phyloP scores from a whole-genome alignment of 1,284 basidiomycete species.

The Cutaneotrichosporon sp. region DNA sequence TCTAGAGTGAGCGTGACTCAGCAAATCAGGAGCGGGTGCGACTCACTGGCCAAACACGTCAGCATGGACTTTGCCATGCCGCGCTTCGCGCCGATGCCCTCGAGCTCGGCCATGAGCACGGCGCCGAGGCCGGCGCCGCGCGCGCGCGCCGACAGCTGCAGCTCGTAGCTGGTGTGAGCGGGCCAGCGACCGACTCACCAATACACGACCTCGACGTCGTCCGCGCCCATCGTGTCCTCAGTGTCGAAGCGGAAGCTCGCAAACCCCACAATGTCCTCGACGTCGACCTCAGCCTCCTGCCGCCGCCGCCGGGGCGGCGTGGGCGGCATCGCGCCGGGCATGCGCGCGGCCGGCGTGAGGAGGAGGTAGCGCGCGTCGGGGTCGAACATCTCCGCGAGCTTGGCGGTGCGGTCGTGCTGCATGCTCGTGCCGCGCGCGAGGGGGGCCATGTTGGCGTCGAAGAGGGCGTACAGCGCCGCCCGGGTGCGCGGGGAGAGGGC shows the following conservation, averaged over 20 bases:
- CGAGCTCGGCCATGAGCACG: constrained; percentile 38
- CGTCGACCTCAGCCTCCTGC: constrained; percentile 6
- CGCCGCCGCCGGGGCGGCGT: constrained; percentile 9
- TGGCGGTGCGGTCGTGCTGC: constrained; percentile 29
- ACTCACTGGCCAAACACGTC: constrained; percentile 48
- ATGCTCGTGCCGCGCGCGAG: constrained; percentile 35
- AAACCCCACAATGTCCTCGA: constrained; percentile 37
- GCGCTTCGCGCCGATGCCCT: constrained; percentile 35
- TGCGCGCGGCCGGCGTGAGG: not conserved
- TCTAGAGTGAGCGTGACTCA: constrained; percentile 23
- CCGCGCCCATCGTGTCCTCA: constrained; percentile 43
- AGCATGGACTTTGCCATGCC: constrained; percentile 50
- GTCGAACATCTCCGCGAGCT: constrained; percentile 50
- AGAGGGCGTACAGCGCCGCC: constrained; percentile 36
- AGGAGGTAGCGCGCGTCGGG: constrained; percentile 38
- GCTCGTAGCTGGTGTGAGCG: constrained; percentile 44
- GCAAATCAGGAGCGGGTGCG: not conserved
- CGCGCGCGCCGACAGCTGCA: constrained; percentile 34
- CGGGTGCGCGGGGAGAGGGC: constrained; percentile 16
- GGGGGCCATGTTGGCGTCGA: constrained; percentile 40
- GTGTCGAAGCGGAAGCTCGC: constrained; percentile 52
- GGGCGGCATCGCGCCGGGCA: constrained; percentile 28
- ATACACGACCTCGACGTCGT: constrained; percentile 47
- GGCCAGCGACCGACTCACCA: constrained; percentile 35
- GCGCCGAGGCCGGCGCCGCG: constrained; percentile 37